Conservation (phyloP, 441 rosid species). For the Populus tomentosa region DNA sequence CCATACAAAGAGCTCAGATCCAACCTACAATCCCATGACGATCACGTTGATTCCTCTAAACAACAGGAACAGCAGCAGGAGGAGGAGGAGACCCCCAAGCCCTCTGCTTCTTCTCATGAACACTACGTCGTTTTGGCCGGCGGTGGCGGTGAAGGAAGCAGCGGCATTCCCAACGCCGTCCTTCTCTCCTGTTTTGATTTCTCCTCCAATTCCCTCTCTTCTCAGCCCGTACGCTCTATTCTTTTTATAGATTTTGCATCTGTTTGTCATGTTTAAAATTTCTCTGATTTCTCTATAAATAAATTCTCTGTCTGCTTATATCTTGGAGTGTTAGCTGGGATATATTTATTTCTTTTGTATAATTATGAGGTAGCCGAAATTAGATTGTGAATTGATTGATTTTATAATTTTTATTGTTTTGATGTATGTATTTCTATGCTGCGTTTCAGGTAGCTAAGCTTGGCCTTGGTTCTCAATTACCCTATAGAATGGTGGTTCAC, state of each 20-base stretch:
- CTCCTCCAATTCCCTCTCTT: constrained; percentile 53
- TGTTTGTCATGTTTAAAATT: background rate
- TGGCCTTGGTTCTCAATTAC: constrained; percentile 53
- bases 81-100: constrained; percentile 1
- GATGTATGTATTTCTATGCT: background rate
- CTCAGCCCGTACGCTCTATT: constrained; percentile 52
- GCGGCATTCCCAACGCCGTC: constrained; percentile 73
- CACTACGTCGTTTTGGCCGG: constrained; percentile 63
- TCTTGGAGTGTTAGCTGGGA: too few species aligned
- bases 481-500: constrained; percentile 82
- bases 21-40: constrained; percentile 27
- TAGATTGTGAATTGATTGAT: background rate
- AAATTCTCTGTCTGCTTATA: too few species aligned
- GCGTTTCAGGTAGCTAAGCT: constrained; percentile 45
- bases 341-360: too few species aligned
- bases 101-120: constrained; percentile 1
- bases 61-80: background rate
- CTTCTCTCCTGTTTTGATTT: constrained; percentile 50
- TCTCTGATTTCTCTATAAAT: too few species aligned
- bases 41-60: constrained; percentile 8
- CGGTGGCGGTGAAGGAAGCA: constrained; percentile 89
- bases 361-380: background rate
- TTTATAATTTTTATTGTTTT: background rate
- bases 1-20: constrained; percentile 43
- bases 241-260: background rate